phyloP scores from a whole-genome alignment of 345 rosid genomes.

The Aurinia saxatilis region DNA sequence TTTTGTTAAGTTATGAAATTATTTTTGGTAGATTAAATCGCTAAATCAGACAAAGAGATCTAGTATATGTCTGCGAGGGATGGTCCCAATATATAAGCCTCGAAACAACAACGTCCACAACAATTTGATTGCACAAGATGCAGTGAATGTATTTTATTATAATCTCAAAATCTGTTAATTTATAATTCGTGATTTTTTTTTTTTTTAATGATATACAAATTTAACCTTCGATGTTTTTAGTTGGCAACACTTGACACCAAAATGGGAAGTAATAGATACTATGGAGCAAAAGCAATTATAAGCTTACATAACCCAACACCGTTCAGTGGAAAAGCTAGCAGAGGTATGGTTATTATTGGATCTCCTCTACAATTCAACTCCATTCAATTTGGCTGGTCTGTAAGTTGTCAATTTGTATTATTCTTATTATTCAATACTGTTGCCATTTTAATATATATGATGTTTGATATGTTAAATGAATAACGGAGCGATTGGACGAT shows the following conservation, averaged over 20 bases:
- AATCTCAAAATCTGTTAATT: not conserved
- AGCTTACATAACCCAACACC: not conserved
- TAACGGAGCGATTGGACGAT: too few relatives aligned
- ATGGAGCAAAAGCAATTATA: not conserved
- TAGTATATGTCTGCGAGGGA: slow-evolving; percentile 1
- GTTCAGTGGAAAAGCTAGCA: not conserved
- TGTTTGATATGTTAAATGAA: too few relatives aligned
- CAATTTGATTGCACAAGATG: too few relatives aligned
- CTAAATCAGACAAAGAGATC: not conserved
- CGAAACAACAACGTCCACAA: not conserved
- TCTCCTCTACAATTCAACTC: not conserved
- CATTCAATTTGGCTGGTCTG: slow-evolving; percentile 7
- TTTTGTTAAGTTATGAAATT: not conserved
- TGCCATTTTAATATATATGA: too few relatives aligned
- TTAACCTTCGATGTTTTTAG: not conserved
- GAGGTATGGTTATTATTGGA: not conserved
- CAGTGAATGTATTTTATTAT: not conserved
- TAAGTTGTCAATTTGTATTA: not conserved
- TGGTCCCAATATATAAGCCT: not conserved
- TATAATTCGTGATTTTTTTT: too few relatives aligned
- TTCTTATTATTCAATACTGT: not conserved
- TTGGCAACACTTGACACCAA: slow-evolving; percentile 6
- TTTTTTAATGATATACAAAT: not conserved
- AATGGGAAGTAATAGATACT: not conserved
- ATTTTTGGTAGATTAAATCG: not conserved